Conservation (phyloP, 1,284 basidiomycete genomes). For the Cryptococcus jaspeensis region DNA sequence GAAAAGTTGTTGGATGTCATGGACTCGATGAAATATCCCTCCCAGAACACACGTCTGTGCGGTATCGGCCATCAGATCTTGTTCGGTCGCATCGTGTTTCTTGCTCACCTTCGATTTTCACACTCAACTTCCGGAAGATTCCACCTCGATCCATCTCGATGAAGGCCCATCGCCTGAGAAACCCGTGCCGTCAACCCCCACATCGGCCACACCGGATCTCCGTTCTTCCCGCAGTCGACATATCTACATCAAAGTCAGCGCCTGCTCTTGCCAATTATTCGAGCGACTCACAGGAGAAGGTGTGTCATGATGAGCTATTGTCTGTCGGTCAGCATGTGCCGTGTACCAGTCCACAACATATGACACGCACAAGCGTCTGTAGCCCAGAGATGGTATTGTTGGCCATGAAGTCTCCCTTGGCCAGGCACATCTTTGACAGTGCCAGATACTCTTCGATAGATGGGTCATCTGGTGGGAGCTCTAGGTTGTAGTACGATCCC, state of each 20-base stretch:
- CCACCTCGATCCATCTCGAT: constrained; percentile 29
- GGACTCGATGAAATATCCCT: constrained; percentile 10
- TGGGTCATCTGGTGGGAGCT: constrained; percentile 35
- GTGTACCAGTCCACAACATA: not conserved
- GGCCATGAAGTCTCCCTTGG: constrained; percentile 35
- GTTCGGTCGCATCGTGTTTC: too few relatives aligned
- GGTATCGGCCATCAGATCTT: not conserved
- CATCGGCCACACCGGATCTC: too few relatives aligned
- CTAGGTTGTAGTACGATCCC: constrained; percentile 36
- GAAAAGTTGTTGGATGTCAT: constrained; percentile 29
- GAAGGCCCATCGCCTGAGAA: constrained; percentile 22
- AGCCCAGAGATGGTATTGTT: constrained; percentile 37
- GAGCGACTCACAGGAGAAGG: too few relatives aligned
- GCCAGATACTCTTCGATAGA: constrained; percentile 30
- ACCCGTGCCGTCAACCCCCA: too few relatives aligned
- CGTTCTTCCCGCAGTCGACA: too few relatives aligned
- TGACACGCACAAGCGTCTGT: constrained; percentile 28
- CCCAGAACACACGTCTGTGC: constrained; percentile 37
- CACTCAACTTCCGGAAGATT: constrained; percentile 20
- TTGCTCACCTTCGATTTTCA: constrained; percentile 21
- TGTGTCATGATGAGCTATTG: too few relatives aligned
- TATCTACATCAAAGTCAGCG: too few relatives aligned
- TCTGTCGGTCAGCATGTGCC: too few relatives aligned
- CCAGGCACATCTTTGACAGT: constrained; percentile 31
- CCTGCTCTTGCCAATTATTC: too few relatives aligned